Conservation (phyloP, 2,329 filamentous ascomycete genomes). For the Endocalyx cinctus region DNA sequence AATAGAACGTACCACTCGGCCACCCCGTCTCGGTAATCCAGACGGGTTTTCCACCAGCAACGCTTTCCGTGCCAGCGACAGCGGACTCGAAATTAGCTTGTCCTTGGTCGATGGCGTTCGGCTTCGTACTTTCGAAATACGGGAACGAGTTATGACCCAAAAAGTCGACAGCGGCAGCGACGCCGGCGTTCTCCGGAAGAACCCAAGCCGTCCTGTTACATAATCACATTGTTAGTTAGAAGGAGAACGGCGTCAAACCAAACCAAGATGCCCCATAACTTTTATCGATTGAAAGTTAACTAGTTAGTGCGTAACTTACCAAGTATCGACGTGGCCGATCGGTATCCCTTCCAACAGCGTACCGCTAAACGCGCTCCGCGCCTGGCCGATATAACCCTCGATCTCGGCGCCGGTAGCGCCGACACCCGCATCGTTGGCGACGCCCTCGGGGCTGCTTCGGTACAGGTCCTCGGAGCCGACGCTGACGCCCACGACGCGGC, state of each 20-base stretch:
- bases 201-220: constrained; percentile 24
- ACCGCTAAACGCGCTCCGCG: constrained; percentile 21
- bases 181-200: constrained; percentile 20
- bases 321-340: constrained; percentile 26
- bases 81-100: constrained; percentile 22
- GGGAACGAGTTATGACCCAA: constrained; percentile 26
- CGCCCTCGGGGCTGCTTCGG: constrained; percentile 20
- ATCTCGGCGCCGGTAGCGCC: constrained; percentile 22
- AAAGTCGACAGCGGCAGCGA: constrained; percentile 19
- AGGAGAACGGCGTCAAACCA: too few relatives aligned
- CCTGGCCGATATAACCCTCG: constrained; percentile 23
- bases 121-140: constrained; percentile 23
- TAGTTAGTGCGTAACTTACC: constrained; percentile 18
- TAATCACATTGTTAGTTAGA: too few relatives aligned
- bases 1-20: constrained; percentile 26
- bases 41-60: constrained; percentile 23
- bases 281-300: neutral
- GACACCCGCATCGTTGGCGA: constrained; percentile 18
- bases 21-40: constrained; percentile 27
- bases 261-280: too few relatives aligned
- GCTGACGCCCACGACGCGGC: constrained; percentile 23
- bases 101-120: constrained; percentile 22
- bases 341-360: constrained; percentile 21
- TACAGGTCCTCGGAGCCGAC: constrained; percentile 28
- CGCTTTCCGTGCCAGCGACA: constrained; percentile 19